These are phyloP conservation scores for Populus nigra DNA, from an alignment of 345 rosid genomes.

Conservation along the genomic window DNA sequence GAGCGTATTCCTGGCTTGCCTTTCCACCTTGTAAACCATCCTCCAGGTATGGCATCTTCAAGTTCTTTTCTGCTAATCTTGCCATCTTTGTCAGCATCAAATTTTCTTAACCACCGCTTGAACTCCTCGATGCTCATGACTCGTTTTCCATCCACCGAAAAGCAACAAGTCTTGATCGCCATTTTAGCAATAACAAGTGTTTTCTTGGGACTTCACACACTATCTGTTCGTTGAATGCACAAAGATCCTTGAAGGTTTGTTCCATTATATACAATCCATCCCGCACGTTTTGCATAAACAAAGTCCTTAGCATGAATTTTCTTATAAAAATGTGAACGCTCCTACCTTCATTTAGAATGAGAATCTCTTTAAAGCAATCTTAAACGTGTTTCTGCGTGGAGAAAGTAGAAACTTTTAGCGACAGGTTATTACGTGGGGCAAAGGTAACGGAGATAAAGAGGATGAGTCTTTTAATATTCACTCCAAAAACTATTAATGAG, in stretches of 20 bases:
- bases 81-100: slow-evolving; percentile 1
- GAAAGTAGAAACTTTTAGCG: no score
- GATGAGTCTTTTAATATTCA: no score
- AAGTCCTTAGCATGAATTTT: neutral
- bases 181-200: neutral
- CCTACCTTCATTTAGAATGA: neutral
- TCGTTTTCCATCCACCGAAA: neutral
- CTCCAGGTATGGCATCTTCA: neutral
- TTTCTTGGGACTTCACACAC: neutral
- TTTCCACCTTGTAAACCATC: slow-evolving; percentile 12
- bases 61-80: slow-evolving; percentile 7
- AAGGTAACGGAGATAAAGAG: no score
- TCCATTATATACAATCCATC: neutral
- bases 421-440: no score
- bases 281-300: neutral
- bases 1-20: neutral
- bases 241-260: neutral
- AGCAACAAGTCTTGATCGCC: neutral
- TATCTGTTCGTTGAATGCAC: neutral
- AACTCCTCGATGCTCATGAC: slow-evolving; percentile 8
- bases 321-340: no score
- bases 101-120: neutral
- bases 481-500: no score
- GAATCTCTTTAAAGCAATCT: neutral
- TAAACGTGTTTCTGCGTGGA: no score